Percentiles rank a stretch among this genome's conserved stretches.
phyloP scores from a whole-genome alignment of 2,329 filamentous ascomycete species.

The Curvularia verruculosa region DNA sequence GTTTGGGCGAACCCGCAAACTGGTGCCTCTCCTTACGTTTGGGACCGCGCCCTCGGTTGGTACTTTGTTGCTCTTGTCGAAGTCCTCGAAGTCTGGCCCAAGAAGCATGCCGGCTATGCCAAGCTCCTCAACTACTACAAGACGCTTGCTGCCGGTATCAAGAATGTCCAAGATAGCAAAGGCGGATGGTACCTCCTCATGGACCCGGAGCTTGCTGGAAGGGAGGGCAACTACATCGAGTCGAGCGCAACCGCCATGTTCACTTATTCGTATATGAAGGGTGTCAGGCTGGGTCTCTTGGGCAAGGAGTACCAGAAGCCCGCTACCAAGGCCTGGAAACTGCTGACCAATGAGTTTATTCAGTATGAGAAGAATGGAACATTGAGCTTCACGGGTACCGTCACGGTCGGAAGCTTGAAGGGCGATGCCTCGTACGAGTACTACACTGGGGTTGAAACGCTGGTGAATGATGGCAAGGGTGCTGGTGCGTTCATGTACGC shows the following conservation, averaged over 20 bases:
- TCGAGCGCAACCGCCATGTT: conserved; percentile 63
- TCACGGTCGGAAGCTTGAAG: conserved; percentile 59
- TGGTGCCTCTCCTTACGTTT: conserved; percentile 46
- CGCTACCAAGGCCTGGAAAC: conserved; percentile 53
- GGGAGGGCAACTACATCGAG: conserved; percentile 65
- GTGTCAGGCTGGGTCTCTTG: conserved; percentile 41
- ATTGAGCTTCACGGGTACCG: conserved; percentile 59
- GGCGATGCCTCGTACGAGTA: conserved; percentile 59
- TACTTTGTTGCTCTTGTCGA: conserved; percentile 54
- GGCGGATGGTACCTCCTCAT: conserved; percentile 67
- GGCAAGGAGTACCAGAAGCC: conserved; percentile 46
- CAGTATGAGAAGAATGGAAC: conserved; percentile 55
- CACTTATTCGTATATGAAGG: conserved; percentile 46
- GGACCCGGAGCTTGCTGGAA: conserved; percentile 54
- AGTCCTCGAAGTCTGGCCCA: conserved; percentile 56
- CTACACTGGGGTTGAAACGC: conserved; percentile 45
- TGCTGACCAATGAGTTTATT: conserved; percentile 55
- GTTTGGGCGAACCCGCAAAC: conserved; percentile 47
- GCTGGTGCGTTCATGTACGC: conserved; percentile 52
- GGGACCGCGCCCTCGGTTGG: conserved; percentile 49
- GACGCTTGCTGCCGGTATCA: conserved; percentile 52
- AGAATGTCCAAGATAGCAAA: conserved; percentile 50
- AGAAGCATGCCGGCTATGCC: conserved; percentile 45
- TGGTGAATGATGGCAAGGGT: conserved; percentile 50
- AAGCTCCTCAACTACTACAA: conserved; percentile 51